phyloP scores from a whole-genome alignment of 179 eudicot species.

The Drosera spatulata region DNA sequence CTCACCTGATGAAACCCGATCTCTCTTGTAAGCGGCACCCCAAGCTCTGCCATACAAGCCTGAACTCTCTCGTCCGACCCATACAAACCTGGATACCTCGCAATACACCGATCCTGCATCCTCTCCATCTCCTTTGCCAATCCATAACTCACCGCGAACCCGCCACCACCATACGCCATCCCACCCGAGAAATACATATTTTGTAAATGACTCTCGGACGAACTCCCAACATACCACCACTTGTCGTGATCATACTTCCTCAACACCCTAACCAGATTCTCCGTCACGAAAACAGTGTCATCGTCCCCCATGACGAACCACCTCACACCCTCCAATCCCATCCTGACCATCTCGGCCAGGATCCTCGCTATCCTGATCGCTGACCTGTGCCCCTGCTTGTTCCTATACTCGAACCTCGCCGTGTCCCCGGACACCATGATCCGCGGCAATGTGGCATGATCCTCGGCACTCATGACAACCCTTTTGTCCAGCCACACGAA shows the following conservation, averaged over 20 bases:
- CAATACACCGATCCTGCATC: constrained; percentile 76
- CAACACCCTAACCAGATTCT: constrained; percentile 62
- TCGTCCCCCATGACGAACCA: constrained; percentile 54
- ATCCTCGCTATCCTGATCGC: constrained; percentile 80
- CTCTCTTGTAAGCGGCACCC: constrained; percentile 79
- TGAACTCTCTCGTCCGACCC: constrained; percentile 89
- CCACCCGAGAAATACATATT: constrained; percentile 65
- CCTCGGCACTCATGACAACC: constrained; percentile 10
- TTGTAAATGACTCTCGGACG: constrained; percentile 72
- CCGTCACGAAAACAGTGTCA: constrained; percentile 76
- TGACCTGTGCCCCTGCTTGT: constrained; percentile 59
- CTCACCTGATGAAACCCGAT: constrained; percentile 88
- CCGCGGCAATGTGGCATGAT: constrained; percentile 30
- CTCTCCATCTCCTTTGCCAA: constrained; percentile 60
- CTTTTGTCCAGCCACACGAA: constrained; percentile 59
- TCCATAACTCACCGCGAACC: constrained; percentile 76
- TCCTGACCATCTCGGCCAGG: constrained; percentile 61
- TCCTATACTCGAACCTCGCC: constrained; percentile 35
- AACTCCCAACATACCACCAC: constrained; percentile 66
- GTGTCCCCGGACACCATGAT: constrained; percentile 52
- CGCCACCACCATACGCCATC: constrained; percentile 97
- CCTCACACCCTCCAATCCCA: constrained; percentile 21
- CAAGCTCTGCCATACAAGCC: constrained; percentile 96
- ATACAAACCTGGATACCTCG: constrained; percentile 66
- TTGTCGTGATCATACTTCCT: constrained; percentile 63